Conservation (phyloP, 2,329 filamentous ascomycete species). For the Trichoderma aggressivum region DNA sequence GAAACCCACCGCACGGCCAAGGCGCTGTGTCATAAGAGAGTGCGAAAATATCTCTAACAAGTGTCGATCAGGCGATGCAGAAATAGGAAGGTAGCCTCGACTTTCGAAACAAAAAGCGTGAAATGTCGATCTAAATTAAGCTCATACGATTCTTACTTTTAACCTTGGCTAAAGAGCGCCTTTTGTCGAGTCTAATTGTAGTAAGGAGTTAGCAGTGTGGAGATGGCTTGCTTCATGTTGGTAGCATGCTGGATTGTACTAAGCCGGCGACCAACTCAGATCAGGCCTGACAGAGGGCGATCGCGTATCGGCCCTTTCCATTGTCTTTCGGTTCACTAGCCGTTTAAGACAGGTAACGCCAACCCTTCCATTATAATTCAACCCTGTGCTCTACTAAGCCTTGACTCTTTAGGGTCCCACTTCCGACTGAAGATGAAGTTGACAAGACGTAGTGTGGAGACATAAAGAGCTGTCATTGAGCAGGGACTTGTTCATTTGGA, state of each 20-base stretch:
- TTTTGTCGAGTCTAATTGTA: neutral
- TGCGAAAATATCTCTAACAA: neutral
- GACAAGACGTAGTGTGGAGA: neutral
- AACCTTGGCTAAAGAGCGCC: neutral
- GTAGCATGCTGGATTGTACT: neutral
- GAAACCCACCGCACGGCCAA: neutral
- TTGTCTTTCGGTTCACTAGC: neutral
- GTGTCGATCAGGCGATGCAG: neutral
- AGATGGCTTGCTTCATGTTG: neutral
- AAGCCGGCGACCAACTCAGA: neutral
- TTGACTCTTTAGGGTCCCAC: neutral
- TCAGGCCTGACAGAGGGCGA: neutral
- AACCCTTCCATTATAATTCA: neutral
- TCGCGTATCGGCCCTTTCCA: neutral
- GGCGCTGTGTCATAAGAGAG: neutral
- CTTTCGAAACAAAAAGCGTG: neutral
- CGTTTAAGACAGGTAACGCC: neutral
- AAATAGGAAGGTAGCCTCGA: neutral
- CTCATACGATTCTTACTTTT: neutral
- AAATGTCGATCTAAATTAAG: neutral
- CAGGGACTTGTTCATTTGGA: no score
- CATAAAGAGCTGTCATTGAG: neutral
- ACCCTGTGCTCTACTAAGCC: neutral
- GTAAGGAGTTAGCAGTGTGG: neutral
- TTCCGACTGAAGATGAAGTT: neutral